Conservation (phyloP, 2,329 filamentous ascomycete genomes). For the Herpotrichia juniperi region DNA sequence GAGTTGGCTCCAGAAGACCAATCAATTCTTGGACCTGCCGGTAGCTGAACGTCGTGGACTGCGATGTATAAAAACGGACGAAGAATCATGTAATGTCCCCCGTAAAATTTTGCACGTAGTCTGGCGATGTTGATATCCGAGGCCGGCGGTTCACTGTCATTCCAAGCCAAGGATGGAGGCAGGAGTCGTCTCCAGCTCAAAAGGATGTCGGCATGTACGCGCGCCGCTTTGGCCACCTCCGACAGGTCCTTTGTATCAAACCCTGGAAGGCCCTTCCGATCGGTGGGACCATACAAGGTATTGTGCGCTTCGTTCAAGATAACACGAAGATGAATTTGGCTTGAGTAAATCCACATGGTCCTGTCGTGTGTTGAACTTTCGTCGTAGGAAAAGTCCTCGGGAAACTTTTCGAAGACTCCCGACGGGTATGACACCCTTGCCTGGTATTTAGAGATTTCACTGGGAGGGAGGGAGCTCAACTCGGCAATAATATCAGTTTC, state of each 20-base stretch:
- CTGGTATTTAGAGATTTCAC: constrained; percentile 64
- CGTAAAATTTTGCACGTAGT: constrained; percentile 92
- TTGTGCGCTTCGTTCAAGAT: constrained; percentile 63
- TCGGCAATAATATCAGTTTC: constrained; percentile 96
- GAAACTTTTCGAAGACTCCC: constrained; percentile 54
- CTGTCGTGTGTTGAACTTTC: constrained; percentile 41
- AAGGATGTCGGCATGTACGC: constrained; percentile 51
- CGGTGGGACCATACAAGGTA: constrained; percentile 53
- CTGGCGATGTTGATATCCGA: constrained; percentile 80
- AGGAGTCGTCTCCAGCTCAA: constrained; percentile 61
- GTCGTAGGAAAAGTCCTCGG: constrained; percentile 21
- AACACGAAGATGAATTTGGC: constrained; percentile 66
- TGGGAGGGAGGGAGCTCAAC: constrained; percentile 66
- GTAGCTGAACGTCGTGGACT: constrained; percentile 56
- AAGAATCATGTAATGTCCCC: constrained; percentile 87
- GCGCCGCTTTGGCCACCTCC: constrained; percentile 34
- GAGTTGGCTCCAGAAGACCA: constrained; percentile 54
- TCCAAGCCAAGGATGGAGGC: constrained; percentile 62
- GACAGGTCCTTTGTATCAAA: constrained; percentile 40
- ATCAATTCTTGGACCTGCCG: constrained; percentile 42
- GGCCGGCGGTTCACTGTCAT: constrained; percentile 73
- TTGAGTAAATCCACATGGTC: constrained; percentile 62
- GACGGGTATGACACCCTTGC: constrained; percentile 71
- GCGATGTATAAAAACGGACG: constrained; percentile 74
- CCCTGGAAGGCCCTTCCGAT: constrained; percentile 32